Evolutionary conservation across 2,329 filamentous ascomycete species (phyloP).

Genomic region (Nemania serpens): DNA sequence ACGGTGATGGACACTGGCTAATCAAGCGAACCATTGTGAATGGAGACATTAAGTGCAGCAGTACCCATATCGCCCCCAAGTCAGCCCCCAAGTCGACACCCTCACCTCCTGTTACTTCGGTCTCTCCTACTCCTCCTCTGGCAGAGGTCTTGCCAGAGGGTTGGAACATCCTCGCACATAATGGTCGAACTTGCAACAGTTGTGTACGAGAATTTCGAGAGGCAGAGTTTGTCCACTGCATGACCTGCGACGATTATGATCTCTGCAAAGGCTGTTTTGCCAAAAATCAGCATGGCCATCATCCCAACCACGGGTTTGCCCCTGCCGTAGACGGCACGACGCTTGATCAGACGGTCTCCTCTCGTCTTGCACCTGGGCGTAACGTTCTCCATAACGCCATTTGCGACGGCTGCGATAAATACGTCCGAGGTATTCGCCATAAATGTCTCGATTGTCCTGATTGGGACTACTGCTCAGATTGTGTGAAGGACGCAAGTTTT

Average conservation of each 20-base stretch:
- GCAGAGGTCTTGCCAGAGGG: conserved; percentile 3
- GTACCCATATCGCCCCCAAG: conserved; percentile 78
- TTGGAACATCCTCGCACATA: conserved; percentile 26
- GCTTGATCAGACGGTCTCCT: conserved; percentile 64
- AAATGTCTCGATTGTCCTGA: conserved; percentile 98
- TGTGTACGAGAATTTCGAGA: conserved; percentile 74
- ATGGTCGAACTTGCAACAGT: conserved; percentile 68
- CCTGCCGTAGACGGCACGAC: conserved; percentile 67
- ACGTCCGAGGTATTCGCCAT: conserved; percentile 86
- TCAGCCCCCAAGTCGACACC: conserved; percentile 40
- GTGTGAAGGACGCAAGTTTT: conserved; percentile 67
- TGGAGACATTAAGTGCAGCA: conserved; percentile 81
- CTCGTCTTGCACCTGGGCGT: conserved; percentile 77
- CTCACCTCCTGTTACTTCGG: neutral
- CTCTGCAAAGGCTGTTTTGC: conserved; percentile 84
- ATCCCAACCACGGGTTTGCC: conserved; percentile 82
- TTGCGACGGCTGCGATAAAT: conserved; percentile 91
- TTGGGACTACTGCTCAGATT: conserved; percentile 90
- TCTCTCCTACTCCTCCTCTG: conserved; percentile 29
- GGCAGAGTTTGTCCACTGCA: conserved; percentile 82
- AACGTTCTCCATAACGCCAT: conserved; percentile 84
- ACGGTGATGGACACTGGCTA: conserved; percentile 83
- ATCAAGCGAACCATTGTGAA: conserved; percentile 86
- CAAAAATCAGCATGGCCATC: conserved; percentile 80
- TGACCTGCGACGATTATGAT: conserved; percentile 85